Conservation (phyloP, 352 stramenopile genomes). For the Globisporangium alternatum region DNA sequence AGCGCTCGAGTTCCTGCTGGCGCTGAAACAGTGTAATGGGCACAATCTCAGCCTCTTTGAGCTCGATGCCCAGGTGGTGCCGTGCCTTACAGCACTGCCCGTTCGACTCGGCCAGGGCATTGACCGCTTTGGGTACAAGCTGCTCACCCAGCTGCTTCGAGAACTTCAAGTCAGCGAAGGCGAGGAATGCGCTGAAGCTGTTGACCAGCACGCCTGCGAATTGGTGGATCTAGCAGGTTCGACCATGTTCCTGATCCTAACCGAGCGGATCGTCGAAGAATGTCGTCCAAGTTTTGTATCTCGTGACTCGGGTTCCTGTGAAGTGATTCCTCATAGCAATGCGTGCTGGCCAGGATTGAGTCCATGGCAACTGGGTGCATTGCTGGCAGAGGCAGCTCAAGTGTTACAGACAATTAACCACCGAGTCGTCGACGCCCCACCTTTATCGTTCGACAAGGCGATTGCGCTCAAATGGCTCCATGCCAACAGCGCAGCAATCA, state of each 20-base stretch:
- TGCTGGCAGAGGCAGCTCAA: background rate
- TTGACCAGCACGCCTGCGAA: background rate
- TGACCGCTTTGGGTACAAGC: background rate
- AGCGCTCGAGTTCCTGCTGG: slow-evolving; percentile 1
- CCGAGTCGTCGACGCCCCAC: background rate
- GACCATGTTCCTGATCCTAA: slow-evolving; percentile 4
- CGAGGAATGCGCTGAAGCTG: background rate
- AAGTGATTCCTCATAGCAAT: too few relatives aligned
- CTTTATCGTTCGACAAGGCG: background rate
- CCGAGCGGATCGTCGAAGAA: background rate
- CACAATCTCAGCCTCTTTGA: background rate
- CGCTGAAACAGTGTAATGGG: background rate
- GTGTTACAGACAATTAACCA: background rate
- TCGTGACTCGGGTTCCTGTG: background rate
- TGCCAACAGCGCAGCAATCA: background rate
- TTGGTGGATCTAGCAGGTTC: background rate
- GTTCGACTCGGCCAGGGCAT: slow-evolving; percentile 6
- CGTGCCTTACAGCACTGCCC: background rate
- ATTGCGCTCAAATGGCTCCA: slow-evolving; percentile 12
- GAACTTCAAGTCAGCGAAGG: background rate
- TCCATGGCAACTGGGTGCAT: background rate
- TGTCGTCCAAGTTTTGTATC: background rate
- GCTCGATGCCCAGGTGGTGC: background rate
- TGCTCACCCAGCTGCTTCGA: background rate
- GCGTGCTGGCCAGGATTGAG: background rate